phyloP scores from a whole-genome alignment of 108 stramenopile genomes.

The Skeletonema potamos region DNA sequence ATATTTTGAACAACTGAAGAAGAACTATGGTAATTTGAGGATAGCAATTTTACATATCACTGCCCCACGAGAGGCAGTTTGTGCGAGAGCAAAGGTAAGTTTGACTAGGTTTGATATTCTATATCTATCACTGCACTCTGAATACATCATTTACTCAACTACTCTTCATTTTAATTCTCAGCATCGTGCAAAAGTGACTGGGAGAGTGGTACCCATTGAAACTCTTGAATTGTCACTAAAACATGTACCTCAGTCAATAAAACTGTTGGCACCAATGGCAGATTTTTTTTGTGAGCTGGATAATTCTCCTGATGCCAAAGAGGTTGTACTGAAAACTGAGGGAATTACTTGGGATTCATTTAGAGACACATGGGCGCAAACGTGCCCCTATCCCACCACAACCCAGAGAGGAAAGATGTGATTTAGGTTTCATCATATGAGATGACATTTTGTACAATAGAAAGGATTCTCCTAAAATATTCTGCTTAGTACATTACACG shows the following conservation, averaged over 20 bases:
- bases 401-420: conserved; percentile 4
- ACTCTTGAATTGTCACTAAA: conserved; percentile 65
- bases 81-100: conserved; percentile 68
- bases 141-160: background rate
- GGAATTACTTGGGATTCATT: conserved; percentile 73
- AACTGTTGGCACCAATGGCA: conserved; percentile 59
- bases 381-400: conserved; percentile 39
- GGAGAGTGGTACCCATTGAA: conserved; percentile 72
- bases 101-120: background rate
- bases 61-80: conserved; percentile 64
- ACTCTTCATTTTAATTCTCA: background rate
- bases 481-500: background rate
- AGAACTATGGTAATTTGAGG: conserved; percentile 35
- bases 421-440: too few relatives aligned
- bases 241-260: conserved; percentile 77
- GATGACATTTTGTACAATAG: background rate
- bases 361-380: conserved; percentile 70
- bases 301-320: conserved; percentile 55
- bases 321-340: conserved; percentile 62
- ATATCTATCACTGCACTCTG: background rate
- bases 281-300: conserved; percentile 79
- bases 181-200: conserved; percentile 63
- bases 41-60: conserved; percentile 76
- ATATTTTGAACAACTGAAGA: conserved; percentile 63
- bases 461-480: background rate